phyloP scores from a whole-genome alignment of 441 rosid species.

The Corymbia citriodora region DNA sequence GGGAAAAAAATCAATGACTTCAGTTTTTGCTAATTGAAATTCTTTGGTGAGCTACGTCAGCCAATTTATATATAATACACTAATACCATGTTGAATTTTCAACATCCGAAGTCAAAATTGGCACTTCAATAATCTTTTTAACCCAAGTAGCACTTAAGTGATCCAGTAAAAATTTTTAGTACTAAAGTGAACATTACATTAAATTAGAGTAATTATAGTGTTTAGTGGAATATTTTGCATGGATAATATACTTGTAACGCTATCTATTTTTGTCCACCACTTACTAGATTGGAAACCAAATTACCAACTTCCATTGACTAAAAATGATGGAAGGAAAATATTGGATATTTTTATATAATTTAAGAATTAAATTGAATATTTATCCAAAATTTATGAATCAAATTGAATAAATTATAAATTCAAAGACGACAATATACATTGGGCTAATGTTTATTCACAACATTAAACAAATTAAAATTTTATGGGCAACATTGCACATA shows the following conservation, averaged over 20 bases:
- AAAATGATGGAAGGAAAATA: neutral
- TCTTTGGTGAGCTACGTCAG: neutral
- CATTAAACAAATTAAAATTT: neutral
- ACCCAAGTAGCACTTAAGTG: neutral
- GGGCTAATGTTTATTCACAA: neutral
- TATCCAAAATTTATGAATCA: neutral
- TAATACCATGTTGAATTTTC: accelerated
- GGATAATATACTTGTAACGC: neutral
- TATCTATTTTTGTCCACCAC: neutral
- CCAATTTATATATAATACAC: neutral
- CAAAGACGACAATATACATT: neutral
- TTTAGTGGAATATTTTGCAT: neutral
- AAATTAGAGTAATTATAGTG: neutral
- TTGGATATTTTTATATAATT: neutral
- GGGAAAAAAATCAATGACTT: neutral
- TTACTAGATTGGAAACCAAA: neutral
- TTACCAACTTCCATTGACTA: neutral
- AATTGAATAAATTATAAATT: neutral
- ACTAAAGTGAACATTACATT: accelerated
- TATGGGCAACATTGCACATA: neutral
- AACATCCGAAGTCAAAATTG: neutral
- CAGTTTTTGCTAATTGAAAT: neutral
- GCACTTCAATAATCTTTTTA: neutral
- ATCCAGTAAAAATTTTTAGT: neutral
- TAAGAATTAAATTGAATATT: neutral